Evolutionary conservation across 129 eudicot species (phyloP), one percentile per base, ranked within the genome.

Genomic region (Helianthus annuus): DNA sequence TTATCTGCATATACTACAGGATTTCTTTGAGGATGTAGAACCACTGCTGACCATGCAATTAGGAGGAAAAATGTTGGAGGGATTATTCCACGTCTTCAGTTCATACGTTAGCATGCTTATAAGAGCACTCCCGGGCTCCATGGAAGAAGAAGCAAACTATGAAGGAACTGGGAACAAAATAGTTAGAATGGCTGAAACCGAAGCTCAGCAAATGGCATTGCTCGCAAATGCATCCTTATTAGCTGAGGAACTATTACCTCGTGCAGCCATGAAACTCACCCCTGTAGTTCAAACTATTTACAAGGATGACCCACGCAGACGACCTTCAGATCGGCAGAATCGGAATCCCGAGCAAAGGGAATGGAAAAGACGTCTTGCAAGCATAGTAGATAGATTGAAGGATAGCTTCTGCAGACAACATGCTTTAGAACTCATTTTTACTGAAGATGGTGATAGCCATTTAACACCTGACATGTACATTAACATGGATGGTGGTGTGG

Each of bases 291-390:
- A 84, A 69, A 69, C 76, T 61, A 82, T 65, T 55, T 75, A 79
- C 73, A 83, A 82, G 76, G 97, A 90, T 76, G 97, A 88, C 64
- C 81, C 83, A 73, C 96, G 91, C 22, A 81, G 91, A 83, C 82
- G 91, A 64, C 78, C 85, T 42, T 60, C 85, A 7, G 99, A 92
- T 61, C 85, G 93, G 72, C 93, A 90, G 68, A 86, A 81, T 66
- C 91, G 97, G 44, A 80, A 94, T 38, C 91, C 99, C 22, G 99
- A 94, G 81, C 97, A 87, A 71, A 86, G 96, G 85, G 99, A 94
- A 84, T 94, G 97, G 99, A 94, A 86, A 73, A 88, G 88, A 76
- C 92, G 96, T 49, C 96, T 94, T 66, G 89, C 86, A 17, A 73
- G 80, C 72, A 88, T 84, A 17, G 97, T 94, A 62, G 99, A 94